Evolutionary conservation across 2,329 filamentous ascomycete genomes (phyloP).

Genomic region (Paecilomyces dactylethromorphus): DNA sequence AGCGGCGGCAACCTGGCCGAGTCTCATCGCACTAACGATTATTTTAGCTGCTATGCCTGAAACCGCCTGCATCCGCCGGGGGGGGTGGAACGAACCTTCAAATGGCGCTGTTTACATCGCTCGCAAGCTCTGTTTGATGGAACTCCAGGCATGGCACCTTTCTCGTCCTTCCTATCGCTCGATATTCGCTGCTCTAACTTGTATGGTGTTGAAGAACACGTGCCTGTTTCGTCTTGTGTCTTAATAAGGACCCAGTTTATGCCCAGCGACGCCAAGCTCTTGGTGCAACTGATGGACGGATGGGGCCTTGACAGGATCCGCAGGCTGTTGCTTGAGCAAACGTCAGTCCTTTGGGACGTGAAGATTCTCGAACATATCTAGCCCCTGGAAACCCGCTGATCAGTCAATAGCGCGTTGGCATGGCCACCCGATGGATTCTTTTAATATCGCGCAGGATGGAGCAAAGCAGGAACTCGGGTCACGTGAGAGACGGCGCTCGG

Average conservation of each 20-base stretch:
- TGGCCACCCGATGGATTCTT: background rate
- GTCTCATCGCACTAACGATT: conserved; percentile 32
- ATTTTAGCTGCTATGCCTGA: background rate
- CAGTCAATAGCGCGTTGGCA: background rate
- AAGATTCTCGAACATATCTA: background rate
- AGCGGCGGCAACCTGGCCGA: conserved; percentile 32
- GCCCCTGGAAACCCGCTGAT: background rate
- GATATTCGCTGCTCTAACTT: background rate
- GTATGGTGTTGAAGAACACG: background rate
- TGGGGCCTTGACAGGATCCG: background rate
- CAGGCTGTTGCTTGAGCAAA: background rate
- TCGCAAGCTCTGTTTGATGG: conserved; percentile 35
- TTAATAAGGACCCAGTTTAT: background rate
- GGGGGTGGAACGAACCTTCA: conserved; percentile 24
- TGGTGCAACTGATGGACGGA: background rate
- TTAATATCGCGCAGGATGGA: background rate
- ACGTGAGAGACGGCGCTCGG: background rate
- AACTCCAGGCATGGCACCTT: conserved; percentile 27
- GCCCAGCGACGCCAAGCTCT: background rate
- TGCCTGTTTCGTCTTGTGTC: background rate
- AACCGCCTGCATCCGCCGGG: background rate
- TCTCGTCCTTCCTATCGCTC: conserved; percentile 1
- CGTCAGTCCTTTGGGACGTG: background rate
- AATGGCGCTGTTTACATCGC: conserved; percentile 32
- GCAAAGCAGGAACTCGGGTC: background rate